Evolutionary conservation across 2,329 filamentous ascomycete genomes (phyloP).

Genomic region (Capronia epimyces): DNA sequence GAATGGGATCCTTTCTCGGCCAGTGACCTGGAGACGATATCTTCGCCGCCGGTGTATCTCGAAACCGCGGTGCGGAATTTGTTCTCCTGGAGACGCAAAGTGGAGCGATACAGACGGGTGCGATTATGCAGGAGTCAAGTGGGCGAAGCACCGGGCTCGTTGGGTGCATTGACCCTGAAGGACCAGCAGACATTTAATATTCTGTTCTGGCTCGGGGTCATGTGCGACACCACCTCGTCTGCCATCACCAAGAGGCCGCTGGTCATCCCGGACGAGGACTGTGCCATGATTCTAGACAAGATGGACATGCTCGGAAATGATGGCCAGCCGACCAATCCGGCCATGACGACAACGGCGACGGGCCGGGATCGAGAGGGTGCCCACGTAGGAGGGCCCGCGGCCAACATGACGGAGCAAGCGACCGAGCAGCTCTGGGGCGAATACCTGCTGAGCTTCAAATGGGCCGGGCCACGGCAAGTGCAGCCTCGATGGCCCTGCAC

Average conservation of each 20-base stretch:
- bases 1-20: conserved; percentile 14
- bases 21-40: conserved; percentile 12
- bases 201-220: conserved; percentile 55
- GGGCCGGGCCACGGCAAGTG: conserved; percentile 27
- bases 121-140: conserved; percentile 1
- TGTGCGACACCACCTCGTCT: conserved; percentile 55
- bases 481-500: conserved; percentile 49
- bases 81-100: conserved; percentile 18
- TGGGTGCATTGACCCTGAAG: conserved; percentile 24
- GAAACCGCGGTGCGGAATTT: conserved; percentile 23
- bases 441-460: conserved; percentile 21
- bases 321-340: conserved; percentile 4
- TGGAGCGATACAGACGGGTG: conserved; percentile 13
- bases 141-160: background rate
- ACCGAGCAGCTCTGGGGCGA: conserved; percentile 37
- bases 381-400: too few relatives aligned
- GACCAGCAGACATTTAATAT: conserved; percentile 49
- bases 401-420: too few relatives aligned
- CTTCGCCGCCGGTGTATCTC: conserved; percentile 18
- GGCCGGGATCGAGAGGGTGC: background rate
- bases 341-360: background rate
- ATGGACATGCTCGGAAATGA: background rate
- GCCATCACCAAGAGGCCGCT: conserved; percentile 48
- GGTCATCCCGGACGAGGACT: conserved; percentile 46
- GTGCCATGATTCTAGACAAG: conserved; percentile 33